Evolutionary conservation across 768 basidiomycete species (phyloP).

Genomic region (Russula dissimulans): DNA sequence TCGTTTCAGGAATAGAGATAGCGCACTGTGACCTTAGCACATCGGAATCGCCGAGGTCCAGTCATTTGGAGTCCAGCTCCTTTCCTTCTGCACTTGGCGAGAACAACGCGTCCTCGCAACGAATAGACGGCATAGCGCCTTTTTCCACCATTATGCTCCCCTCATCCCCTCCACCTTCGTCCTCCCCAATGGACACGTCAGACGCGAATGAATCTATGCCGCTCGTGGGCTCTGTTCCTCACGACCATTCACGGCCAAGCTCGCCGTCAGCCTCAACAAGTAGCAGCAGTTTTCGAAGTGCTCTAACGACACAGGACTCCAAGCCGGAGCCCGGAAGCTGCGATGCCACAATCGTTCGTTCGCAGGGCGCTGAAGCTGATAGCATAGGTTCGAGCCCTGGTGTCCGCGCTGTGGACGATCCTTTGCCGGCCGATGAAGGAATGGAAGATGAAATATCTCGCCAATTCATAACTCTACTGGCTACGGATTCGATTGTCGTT

Average conservation of each 20-base stretch:
- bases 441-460: background rate
- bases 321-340: background rate
- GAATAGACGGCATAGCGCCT: constrained; percentile 28
- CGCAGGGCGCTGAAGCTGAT: background rate
- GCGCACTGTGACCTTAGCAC: constrained; percentile 39
- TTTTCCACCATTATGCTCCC: constrained; percentile 42
- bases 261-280: constrained; percentile 36
- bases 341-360: background rate
- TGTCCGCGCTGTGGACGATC: background rate
- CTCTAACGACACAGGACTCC: constrained; percentile 22
- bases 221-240: constrained; percentile 63
- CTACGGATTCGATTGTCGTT: constrained; percentile 15
- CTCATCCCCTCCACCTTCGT: background rate
- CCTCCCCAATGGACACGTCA: constrained; percentile 18
- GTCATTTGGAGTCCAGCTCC: constrained; percentile 15
- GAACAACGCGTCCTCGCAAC: background rate
- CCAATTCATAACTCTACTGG: constrained; percentile 12
- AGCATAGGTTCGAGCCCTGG: background rate
- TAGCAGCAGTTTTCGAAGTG: constrained; percentile 75
- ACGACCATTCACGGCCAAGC: constrained; percentile 27
- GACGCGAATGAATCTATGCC: constrained; percentile 54
- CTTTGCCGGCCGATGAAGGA: background rate
- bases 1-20: constrained; percentile 47
- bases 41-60: constrained; percentile 9
- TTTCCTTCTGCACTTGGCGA: constrained; percentile 6